Evolutionary conservation across 164 flowering plant species (phyloP), one percentile per base, ranked within the genome.

Genomic region (Vitis rupestris): DNA sequence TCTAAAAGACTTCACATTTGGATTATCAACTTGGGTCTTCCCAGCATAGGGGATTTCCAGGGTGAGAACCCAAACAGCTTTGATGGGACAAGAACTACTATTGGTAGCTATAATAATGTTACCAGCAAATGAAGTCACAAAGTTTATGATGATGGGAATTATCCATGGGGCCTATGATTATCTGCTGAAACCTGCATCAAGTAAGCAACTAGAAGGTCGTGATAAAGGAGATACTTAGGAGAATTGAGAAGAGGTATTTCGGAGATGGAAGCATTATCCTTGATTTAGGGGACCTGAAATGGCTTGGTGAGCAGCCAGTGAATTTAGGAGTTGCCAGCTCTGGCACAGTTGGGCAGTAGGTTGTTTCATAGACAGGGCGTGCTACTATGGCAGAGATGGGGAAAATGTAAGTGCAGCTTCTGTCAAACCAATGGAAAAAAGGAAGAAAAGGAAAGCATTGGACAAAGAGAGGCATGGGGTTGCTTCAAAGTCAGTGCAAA

Each of bases 251-350:
- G 57, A 83, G 70, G 17, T 95, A 95, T 65, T 63, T 84, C 10
- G 84, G 70, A 2, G 90, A 88, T 23, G 85, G 75, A 11, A 87
- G 89, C 23, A 82, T 90, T 66, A 75, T 96, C 75, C 74, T 96
- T 59, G 81, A 92, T 81, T 83, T 96, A 74, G 99, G 98, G 1
- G 97, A 96, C 62, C 69, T 96, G 78, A 90, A 88, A 76, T 96
- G 99, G 98, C 79, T 93, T 13, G 91, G 90, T 23, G 98, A 93
- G 76, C 93, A 90, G 80, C 87, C 82, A 7, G 68, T 50, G 48
- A 70, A 74, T n/a, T 65, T 74, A 9, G 81, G 81, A 0, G 74
- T 68, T 8, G 48, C 70, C 3, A 84, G 82, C 54, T 56, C 81
- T 1, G 78, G 71, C 9, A 52, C 73, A 27, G 12, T 63, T 50